A percentile compares a stretch with the other conserved stretches of the same genome.
Evolutionary conservation across 2,329 filamentous ascomycete genomes (phyloP).

Genomic region (Fusarium fracticaudum): DNA sequence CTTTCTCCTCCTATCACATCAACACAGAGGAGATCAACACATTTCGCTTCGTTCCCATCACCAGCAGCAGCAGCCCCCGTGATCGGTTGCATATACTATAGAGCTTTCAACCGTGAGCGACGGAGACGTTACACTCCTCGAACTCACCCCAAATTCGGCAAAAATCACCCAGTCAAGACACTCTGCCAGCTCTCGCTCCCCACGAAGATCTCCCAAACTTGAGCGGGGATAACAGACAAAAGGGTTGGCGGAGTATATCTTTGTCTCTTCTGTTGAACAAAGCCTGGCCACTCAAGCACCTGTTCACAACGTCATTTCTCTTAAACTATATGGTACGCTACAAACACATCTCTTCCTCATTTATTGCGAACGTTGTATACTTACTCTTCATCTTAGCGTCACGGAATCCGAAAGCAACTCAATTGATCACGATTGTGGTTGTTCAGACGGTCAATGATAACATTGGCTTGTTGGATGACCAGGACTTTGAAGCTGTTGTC

Average conservation of each 20-base stretch:
- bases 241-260: too few relatives aligned
- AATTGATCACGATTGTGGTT: background rate
- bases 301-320: background rate
- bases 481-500: background rate
- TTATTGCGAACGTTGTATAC: background rate
- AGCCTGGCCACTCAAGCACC: background rate
- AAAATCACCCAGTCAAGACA: background rate
- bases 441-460: background rate
- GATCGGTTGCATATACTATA: background rate
- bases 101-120: too few relatives aligned
- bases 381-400: background rate
- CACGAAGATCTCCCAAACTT: background rate
- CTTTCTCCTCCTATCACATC: too few relatives aligned
- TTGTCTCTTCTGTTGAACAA: background rate
- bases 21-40: accelerated
- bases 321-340: background rate
- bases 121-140: background rate
- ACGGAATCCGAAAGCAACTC: background rate
- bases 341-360: background rate
- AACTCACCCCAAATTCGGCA: too few relatives aligned
- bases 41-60: background rate
- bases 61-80: background rate
- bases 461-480: background rate
- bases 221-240: background rate
- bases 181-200: too few relatives aligned